These are phyloP conservation scores for Crucihimalaya himalaica DNA, from an alignment of 345 rosid genomes.

Conservation along the genomic window DNA sequence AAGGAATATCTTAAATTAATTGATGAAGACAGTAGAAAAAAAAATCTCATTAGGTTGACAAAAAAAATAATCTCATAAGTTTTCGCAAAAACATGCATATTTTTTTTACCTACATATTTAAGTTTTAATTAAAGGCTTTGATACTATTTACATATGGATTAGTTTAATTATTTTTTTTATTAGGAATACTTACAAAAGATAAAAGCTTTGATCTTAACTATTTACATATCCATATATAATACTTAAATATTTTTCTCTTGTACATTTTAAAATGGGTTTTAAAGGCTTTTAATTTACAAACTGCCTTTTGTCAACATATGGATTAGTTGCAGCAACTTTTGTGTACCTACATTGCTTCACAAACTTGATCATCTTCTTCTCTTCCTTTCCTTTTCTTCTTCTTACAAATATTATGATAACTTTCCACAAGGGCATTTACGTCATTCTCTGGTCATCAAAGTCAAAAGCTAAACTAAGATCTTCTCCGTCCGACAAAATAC, in stretches of 20 bases:
- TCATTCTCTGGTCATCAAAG: slow-evolving; percentile 17
- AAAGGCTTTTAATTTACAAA: not conserved
- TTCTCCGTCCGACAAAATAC: slow-evolving; percentile 40
- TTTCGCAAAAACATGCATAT: not conserved
- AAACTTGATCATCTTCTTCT: slow-evolving; percentile 40
- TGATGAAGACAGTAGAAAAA: not conserved
- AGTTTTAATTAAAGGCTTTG: not conserved
- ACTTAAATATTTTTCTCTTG: not conserved
- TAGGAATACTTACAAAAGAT: no score
- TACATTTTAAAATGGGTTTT: not conserved
- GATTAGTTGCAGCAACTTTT: slow-evolving; percentile 47
- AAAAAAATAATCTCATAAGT: not conserved
- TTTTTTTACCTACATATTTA: not conserved
- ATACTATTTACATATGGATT: no score
- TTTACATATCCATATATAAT: not conserved
- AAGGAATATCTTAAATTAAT: not conserved
- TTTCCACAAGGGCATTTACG: slow-evolving; percentile 26
- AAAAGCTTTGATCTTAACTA: not conserved
- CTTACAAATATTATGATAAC: slow-evolving; percentile 13
- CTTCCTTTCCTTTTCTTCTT: slow-evolving; percentile 27
- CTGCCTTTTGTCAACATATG: slow-evolving; percentile 42
- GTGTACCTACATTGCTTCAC: slow-evolving; percentile 42
- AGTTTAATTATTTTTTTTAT: no score
- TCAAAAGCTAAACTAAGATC: slow-evolving; percentile 36
- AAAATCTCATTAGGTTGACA: no score